Evolutionary conservation across 257 asterid genomes (phyloP), one percentile per base, ranked within the genome.

Genomic region (Echium plantagineum): DNA sequence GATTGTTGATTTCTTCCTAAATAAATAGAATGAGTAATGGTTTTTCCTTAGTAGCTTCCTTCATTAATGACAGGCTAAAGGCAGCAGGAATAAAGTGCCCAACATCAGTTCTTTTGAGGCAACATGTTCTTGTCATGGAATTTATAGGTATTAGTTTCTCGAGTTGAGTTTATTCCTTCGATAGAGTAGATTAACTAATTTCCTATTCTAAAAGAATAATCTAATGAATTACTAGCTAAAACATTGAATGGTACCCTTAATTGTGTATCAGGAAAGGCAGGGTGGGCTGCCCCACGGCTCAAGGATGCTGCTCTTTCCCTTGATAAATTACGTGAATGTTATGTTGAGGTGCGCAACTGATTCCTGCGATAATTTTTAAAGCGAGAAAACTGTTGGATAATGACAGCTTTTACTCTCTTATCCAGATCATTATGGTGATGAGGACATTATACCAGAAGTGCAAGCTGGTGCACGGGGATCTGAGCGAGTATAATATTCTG

Each of bases 251-350:
- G 13, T 35, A 7, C 9, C 46, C 46, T 35, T 5, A 35, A 35
- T 35, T 35, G 46, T 28, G 32, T 28, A 28, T 62, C 73, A 91
- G 98, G 98, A 60, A 83, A 78, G 68, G 74, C 80, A 21, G 98
- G 97, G 60, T 91, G 98, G 97, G 97, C 97, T 66, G 97, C 97
- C 57, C 95, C 98, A 66, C 86, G 98, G 65, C 97, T 93, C 60
- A 93, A 89, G 80, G 98, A 93, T 84, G 96, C 98, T 64, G 81
- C 79, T 70, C 78, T 93, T 56, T 86, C 98, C 47, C 80, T 74
- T 53, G 98, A 89, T 74, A 93, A 81, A 74, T 76, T 89, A 67
- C 94, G 94, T 32, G 98, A 89, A 77, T 60, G 90, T 72, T 91
- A 91, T 69, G 70, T 88, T 49, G 98, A 91, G 95, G 97, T 91